Base-by-base conservation (phyloP, 2,329 filamentous ascomycete species). In the Samsoniella hepiali region DNA sequence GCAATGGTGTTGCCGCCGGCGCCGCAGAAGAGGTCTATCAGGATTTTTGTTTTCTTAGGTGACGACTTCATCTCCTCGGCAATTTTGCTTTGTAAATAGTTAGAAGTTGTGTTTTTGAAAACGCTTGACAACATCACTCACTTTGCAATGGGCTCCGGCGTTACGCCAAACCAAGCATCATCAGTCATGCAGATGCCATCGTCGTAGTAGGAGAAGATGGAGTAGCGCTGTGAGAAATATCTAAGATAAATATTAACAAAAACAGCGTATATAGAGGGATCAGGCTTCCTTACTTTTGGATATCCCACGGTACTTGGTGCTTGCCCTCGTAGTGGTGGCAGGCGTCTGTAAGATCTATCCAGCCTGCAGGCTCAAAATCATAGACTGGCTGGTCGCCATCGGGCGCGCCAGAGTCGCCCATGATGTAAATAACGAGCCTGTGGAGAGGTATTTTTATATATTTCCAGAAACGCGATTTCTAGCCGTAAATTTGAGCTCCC, bases 121-220 rank as follows among this genome's bases (percentile, higher is more conserved):
- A 22, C 27, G 17, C 11, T 31, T n/a, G 11, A n/a, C 38, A 51
- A 34, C 49, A 49, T 58, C 64, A 78, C 82, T 70, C 80, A 95
- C 91, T 83, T 87, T 65, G 95, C 95, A 34, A 99, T 86, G 5
- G 91, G 90, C 75, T 99, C 94, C 15, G 95, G 93, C 0, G 96
- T 99, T 8, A 98, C 93, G 62, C 93, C 95, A 74, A 95, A 99
- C 95, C 95, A 99, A 61, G 93, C 90, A 77, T 94, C 89, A 73
- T 96, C 88, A 0, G 96, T 99, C 82, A 99, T 87, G 81, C 88
- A 89, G 68, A 99, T 84, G 62, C 93, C 94, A 64, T 93, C 84
- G 73, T 97, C 89, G 73, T 97, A 99, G 69, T 84, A 84, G 17
- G 89, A 88, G 77, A 96, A 99, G 68, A 99, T 91, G 59, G 88